Conservation (phyloP, 83 land plant species). For the Thuja plicata region DNA sequence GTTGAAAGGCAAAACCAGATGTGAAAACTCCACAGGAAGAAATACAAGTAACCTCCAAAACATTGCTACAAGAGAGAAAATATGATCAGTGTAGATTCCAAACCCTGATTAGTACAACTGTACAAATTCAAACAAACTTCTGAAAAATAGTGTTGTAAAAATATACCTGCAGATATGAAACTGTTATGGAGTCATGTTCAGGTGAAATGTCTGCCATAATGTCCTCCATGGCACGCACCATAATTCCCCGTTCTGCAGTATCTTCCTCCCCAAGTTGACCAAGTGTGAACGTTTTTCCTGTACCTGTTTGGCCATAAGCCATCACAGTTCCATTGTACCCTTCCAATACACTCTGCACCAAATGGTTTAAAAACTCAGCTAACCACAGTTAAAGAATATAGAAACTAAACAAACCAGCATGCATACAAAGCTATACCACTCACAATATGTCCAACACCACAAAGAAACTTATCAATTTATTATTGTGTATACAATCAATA, state of each 20-base stretch:
- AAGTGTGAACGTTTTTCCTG: conserved; percentile 93
- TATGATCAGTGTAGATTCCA: background rate
- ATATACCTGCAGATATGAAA: conserved; percentile 89
- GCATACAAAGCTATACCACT: background rate
- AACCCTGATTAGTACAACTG: background rate
- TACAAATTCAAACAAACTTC: background rate
- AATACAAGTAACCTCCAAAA: background rate
- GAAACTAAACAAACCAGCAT: too few species aligned
- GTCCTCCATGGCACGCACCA: conserved; percentile 98
- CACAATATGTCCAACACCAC: background rate
- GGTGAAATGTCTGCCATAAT: conserved; percentile 68
- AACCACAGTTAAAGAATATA: background rate
- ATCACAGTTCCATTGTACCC: conserved; percentile 98
- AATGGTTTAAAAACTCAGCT: background rate
- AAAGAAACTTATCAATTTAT: background rate
- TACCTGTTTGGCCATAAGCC: conserved; percentile 99
- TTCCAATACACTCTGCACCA: conserved; percentile 85
- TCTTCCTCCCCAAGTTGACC: conserved; percentile 91
- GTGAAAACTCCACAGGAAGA: background rate
- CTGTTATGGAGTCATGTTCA: conserved; percentile 76
- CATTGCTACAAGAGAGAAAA: background rate
- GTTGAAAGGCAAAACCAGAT: background rate
- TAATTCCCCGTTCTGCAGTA: conserved; percentile 84
- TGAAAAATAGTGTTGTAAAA: background rate
- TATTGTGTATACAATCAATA: background rate